A percentile compares a stretch with the other conserved stretches of the same genome.
Conservation (phyloP, 2,329 filamentous ascomycete genomes). For the Tolypocladium tundrense region DNA sequence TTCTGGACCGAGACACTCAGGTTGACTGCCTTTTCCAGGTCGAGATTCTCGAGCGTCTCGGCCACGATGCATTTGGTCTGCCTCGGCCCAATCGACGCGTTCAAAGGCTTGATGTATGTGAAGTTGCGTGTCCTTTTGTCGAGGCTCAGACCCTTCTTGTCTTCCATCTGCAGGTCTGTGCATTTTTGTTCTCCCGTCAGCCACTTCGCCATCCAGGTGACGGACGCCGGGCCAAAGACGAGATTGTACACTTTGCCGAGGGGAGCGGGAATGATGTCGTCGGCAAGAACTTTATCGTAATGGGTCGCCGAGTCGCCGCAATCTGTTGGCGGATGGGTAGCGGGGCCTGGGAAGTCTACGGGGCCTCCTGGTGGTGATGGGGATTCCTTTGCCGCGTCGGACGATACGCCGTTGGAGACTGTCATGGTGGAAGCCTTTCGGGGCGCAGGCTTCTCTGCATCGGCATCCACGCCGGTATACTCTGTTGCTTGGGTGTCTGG, state of each 20-base stretch:
- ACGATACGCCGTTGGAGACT: conserved; percentile 30
- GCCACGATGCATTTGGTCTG: conserved; percentile 91
- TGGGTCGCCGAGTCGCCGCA: conserved; percentile 71
- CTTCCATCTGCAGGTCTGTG: conserved; percentile 75
- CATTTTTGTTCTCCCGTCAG: conserved; percentile 82
- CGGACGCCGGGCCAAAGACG: conserved; percentile 74
- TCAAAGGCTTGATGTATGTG: conserved; percentile 85
- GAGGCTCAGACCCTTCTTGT: conserved; percentile 65
- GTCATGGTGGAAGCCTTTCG: conserved; percentile 60
- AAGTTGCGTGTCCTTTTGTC: conserved; percentile 68
- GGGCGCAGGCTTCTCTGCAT: conserved; percentile 50
- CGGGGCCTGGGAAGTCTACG: conserved; percentile 74
- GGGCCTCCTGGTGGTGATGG: conserved; percentile 28
- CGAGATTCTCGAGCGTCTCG: conserved; percentile 73
- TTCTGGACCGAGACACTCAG: conserved; percentile 79
- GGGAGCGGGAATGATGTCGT: conserved; percentile 78
- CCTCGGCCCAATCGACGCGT: conserved; percentile 74
- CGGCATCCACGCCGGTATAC: conserved; percentile 29
- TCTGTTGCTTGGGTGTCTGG: conserved; percentile 44
- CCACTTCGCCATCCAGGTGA: conserved; percentile 77
- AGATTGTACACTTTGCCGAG: conserved; percentile 85
- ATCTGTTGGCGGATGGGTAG: conserved; percentile 71
- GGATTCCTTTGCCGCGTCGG: conserved; percentile 41
- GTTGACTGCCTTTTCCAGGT: conserved; percentile 78
- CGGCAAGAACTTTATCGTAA: conserved; percentile 75